Conservation (phyloP, 257 asterid genomes). For the Capsicum baccatum region DNA sequence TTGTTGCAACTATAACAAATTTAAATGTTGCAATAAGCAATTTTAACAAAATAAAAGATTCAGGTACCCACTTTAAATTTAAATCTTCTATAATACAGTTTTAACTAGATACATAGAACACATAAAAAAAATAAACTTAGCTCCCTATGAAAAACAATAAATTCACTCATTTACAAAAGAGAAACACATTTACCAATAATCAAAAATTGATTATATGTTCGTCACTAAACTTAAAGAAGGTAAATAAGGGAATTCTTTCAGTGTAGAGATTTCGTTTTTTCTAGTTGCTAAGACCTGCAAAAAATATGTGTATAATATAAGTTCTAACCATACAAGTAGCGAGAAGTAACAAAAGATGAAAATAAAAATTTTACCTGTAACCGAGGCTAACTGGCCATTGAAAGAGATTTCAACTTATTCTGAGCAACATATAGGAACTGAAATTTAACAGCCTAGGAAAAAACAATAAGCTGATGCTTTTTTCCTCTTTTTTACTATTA, state of each 20-base stretch:
- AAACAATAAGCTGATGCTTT: conserved; percentile 11
- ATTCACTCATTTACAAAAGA: neutral
- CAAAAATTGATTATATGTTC: conserved; percentile 21
- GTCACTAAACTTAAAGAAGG: conserved; percentile 90
- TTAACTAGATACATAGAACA: no score
- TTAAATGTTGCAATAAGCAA: no score
- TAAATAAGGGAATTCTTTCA: conserved; percentile 93
- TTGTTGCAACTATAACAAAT: no score
- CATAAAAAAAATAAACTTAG: no score
- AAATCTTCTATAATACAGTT: no score
- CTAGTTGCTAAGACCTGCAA: conserved; percentile 95
- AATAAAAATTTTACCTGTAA: conserved; percentile 68
- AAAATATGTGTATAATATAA: neutral
- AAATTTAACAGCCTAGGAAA: conserved; percentile 31
- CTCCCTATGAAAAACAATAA: neutral
- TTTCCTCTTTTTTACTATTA: neutral
- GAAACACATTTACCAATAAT: neutral
- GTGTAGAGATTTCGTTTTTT: conserved; percentile 91
- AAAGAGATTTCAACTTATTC: conserved; percentile 89
- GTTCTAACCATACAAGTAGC: conserved; percentile 26
- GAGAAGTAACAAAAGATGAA: conserved; percentile 37
- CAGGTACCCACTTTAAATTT: no score
- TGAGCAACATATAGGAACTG: conserved; percentile 99
- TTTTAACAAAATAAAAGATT: no score
- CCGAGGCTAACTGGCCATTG: conserved; percentile 99